These are phyloP conservation scores for Hirsutella thompsonii DNA, from an alignment of 2,329 filamentous ascomycete species.

Conservation along the genomic window DNA sequence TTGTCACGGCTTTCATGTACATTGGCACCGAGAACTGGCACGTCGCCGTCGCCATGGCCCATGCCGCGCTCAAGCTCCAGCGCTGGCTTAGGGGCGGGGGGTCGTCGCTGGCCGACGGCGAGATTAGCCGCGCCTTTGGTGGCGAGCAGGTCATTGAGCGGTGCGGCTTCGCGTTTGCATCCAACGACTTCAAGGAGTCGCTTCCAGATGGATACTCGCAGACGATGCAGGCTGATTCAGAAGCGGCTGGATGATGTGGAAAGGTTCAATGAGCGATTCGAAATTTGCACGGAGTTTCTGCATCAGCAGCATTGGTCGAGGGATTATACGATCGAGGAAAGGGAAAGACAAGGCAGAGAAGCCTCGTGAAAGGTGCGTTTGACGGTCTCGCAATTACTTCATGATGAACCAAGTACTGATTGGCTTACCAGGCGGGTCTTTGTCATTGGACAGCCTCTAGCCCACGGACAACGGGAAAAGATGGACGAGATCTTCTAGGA, in stretches of 20 bases:
- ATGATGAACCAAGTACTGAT: too few relatives aligned
- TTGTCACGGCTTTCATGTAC: conserved; percentile 29
- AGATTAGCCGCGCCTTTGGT: conserved; percentile 8
- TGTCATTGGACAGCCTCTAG: too few relatives aligned
- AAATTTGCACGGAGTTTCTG: background rate
- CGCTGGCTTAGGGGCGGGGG: conserved; percentile 24
- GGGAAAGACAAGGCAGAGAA: too few relatives aligned
- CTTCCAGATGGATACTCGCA: conserved; percentile 9
- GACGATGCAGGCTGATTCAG: conserved; percentile 3
- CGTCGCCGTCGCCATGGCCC: conserved; percentile 23
- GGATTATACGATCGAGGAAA: too few relatives aligned
- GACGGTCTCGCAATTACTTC: too few relatives aligned
- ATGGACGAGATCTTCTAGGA: too few relatives aligned
- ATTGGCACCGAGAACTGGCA: conserved; percentile 37
- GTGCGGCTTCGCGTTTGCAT: conserved; percentile 13
- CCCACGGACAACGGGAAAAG: too few relatives aligned
- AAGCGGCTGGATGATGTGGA: background rate
- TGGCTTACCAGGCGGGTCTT: too few relatives aligned
- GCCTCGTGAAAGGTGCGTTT: too few relatives aligned
- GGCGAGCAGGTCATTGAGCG: conserved; percentile 12
- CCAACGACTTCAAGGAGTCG: conserved; percentile 13
- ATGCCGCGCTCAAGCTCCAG: conserved; percentile 24
- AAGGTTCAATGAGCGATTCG: background rate
- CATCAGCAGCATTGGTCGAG: too few relatives aligned
- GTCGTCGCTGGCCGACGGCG: conserved; percentile 1